Evolutionary conservation across 2,329 filamentous ascomycete genomes (phyloP), one percentile per base, ranked within the genome.

Genomic region (Beauveria australis): DNA sequence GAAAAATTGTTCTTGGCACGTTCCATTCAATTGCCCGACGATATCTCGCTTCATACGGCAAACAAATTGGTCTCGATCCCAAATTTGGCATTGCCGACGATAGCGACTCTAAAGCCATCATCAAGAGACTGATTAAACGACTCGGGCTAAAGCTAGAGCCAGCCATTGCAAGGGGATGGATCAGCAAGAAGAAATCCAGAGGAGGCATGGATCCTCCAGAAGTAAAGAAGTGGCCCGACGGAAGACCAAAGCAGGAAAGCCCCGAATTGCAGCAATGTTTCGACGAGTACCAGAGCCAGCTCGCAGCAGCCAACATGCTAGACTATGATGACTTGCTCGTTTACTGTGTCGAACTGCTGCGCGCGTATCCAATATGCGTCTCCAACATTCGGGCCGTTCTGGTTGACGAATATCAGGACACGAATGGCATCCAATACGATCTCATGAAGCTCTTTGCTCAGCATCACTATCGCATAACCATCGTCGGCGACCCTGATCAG

Each of bases 391-490:
- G 97, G 72, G 85, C 91, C 0, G 92, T 97, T 7, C 80, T 99
- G 51, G 95, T 99, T 64, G 93, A 99, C 71, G 93, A 99, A 70
- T 99, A 97, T 64, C 93, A 99, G 74, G 93, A 99, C 74, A 97
- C 93, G 8, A 99, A 97, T 70, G 84, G 91, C 22, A 87, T 97
- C 5, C 93, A 99, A 72, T 97, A 96, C 68, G 91, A 97, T 66
- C 78, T 99, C 47, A 97, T 97, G 92, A 88, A 84, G 64, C 80
- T 96, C 1, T 87, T 99, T 67, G 91, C 92, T 1, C 85, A 91
- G 63, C 76, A 79, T 24, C 80, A 82, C 48, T 82, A 84, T 60
- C 82, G 86, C n/a, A 93, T 97, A 66, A 97, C 93, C 1, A 90
- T 97, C 62, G 94, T 99, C 5, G 94, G 93, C 40, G 93, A 99